These are phyloP conservation scores for Biscogniauxia marginata DNA, from an alignment of 2,329 filamentous ascomycete species.

Conservation along the genomic window DNA sequence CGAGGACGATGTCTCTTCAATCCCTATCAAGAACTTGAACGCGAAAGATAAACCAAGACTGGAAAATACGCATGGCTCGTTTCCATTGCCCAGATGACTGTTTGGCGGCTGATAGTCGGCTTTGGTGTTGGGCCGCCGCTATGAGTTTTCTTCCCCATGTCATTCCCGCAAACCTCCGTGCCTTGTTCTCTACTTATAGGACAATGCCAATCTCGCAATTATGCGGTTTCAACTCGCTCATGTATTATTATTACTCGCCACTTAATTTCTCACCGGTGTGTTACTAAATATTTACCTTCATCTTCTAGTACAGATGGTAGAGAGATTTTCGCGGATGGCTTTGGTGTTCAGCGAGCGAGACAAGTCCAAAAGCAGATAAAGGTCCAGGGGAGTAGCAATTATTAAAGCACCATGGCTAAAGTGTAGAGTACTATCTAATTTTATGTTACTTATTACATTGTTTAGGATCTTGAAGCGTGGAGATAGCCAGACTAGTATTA, in stretches of 20 bases:
- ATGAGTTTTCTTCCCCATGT: conserved; percentile 42
- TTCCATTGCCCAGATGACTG: conserved; percentile 31
- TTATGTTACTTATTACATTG: background rate
- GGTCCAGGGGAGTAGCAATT: background rate
- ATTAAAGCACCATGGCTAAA: background rate
- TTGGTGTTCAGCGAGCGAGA: background rate
- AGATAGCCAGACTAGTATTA: background rate
- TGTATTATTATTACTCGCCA: conserved; percentile 24
- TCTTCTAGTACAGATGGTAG: no score
- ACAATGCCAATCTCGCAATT: conserved; percentile 47
- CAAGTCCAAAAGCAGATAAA: background rate
- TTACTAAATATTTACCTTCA: no score
- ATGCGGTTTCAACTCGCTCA: conserved; percentile 21
- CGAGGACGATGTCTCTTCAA: no score
- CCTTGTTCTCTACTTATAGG: conserved; percentile 43
- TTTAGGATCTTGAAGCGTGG: background rate
- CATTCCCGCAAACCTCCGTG: conserved; percentile 38
- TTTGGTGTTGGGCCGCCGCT: conserved; percentile 48
- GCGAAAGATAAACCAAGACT: no score
- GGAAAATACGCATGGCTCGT: conserved; percentile 22
- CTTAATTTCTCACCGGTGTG: conserved; percentile 37
- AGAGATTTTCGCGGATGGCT: background rate
- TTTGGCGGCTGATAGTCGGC: conserved; percentile 42
- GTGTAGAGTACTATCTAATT: background rate
- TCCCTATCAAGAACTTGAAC: no score